Conservation (phyloP, 2,329 filamentous ascomycete species). For the Hymenoscyphus fructigenus region DNA sequence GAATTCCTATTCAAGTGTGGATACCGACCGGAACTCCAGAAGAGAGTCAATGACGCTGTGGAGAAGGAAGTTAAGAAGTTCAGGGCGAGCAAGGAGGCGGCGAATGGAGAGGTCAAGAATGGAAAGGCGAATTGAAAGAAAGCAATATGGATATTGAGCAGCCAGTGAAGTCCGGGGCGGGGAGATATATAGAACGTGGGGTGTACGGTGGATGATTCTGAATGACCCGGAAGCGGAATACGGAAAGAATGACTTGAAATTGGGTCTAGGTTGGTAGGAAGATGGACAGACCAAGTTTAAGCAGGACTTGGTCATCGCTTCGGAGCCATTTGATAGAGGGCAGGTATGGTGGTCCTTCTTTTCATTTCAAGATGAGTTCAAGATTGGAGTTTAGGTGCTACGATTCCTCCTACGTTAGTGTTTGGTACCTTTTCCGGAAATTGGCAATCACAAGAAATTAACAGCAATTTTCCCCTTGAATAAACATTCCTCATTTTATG, state of each 20-base stretch:
- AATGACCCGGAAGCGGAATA: not conserved
- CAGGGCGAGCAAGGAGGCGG: conserved; percentile 50
- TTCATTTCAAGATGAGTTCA: not conserved
- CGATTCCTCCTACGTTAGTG: not conserved
- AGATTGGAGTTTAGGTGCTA: not conserved
- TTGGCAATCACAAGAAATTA: not conserved
- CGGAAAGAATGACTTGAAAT: not conserved
- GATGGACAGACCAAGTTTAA: not conserved
- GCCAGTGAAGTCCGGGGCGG: not conserved
- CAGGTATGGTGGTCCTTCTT: not conserved
- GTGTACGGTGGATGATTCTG: not conserved
- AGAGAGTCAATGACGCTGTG: conserved; percentile 74
- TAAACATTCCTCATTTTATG: too few relatives aligned
- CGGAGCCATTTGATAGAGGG: not conserved
- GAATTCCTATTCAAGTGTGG: conserved; percentile 88
- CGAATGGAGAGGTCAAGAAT: conserved; percentile 42
- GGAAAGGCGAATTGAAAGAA: conserved; percentile 48
- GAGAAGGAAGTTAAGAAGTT: conserved; percentile 76
- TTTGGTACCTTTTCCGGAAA: not conserved
- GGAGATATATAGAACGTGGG: not conserved
- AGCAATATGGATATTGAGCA: not conserved
- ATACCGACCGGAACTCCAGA: conserved; percentile 84
- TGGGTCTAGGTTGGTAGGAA: not conserved
- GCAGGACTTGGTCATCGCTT: conserved; percentile 1
- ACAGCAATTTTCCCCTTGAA: not conserved